Percentiles rank a stretch among this genome's conserved stretches.
These are phyloP conservation scores for Alternaria sp. DNA, from an alignment of 2,329 filamentous ascomycete species.

Conservation along the genomic window DNA sequence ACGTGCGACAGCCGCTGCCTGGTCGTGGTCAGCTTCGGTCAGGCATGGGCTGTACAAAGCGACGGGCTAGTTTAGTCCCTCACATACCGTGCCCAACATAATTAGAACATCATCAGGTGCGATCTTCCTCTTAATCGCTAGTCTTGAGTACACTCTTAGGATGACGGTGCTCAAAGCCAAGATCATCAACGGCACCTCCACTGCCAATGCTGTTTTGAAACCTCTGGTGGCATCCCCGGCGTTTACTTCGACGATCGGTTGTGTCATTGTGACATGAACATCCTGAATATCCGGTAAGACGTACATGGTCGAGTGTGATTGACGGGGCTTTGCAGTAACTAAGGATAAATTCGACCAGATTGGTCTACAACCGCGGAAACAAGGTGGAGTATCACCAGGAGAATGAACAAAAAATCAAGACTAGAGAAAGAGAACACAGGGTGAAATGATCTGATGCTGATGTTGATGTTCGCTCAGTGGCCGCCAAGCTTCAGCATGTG, in stretches of 20 bases:
- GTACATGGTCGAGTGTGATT: constrained; percentile 9
- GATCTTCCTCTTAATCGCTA: constrained; percentile 34
- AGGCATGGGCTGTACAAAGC: not conserved
- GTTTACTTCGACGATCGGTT: constrained; percentile 9
- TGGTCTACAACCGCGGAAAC: constrained; percentile 1
- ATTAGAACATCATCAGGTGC: constrained; percentile 37
- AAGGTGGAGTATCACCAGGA: constrained; percentile 7
- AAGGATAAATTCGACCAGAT: not conserved
- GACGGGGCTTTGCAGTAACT: not conserved
- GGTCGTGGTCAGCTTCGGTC: constrained; percentile 11
- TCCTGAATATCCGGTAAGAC: not conserved
- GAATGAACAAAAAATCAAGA: constrained; percentile 6
- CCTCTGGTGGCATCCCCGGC: constrained; percentile 13
- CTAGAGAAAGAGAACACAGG: not conserved
- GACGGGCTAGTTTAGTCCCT: not conserved
- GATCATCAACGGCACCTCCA: constrained; percentile 39
- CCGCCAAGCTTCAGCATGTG: constrained; percentile 18
- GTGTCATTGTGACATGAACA: constrained; percentile 2
- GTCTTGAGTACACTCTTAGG: constrained; percentile 34
- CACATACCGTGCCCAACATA: constrained; percentile 29
- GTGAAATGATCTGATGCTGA: constrained; percentile 19
- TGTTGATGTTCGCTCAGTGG: constrained; percentile 6
- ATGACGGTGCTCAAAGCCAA: constrained; percentile 32
- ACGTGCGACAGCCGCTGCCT: constrained; percentile 32
- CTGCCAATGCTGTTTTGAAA: constrained; percentile 27